Evolutionary conservation across 1,139 yeast genomes (phyloP), one percentile per base, ranked within the genome.

Genomic region (Saccharomyces hybrid): DNA sequence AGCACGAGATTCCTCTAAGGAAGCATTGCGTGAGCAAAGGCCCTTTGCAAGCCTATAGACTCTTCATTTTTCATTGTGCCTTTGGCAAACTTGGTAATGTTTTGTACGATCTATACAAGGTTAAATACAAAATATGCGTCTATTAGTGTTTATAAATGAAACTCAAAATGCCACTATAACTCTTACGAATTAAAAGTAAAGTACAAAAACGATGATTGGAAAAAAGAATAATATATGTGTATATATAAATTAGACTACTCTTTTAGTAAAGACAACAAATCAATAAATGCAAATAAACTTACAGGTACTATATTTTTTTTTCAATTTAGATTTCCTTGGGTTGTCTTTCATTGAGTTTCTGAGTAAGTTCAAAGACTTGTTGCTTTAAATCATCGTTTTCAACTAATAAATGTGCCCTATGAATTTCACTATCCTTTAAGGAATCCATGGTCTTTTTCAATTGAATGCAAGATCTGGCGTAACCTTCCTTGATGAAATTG

Each of bases 341-440:
- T 38, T 16, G 23, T 38, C 11, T 38, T 16, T 38, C 44, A 38
- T 38, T 38, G 25, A 38, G 44, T 16, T 16, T 38, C 4, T 20
- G 44, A 38, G 44, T 38, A 38, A 38, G 44, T 38, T 38, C 44
- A 9, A 55, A 47, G 50, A 57, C 51, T 46, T 61, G 56, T 47
- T 56, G 53, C 50, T 57, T 61, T 48, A 64, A 53, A 23, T 60
- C 59, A 55, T 68, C 66, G 55, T 68, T 68, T 50, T 68, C 71
- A 26, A 59, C 56, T 48, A 63, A 51, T 25, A 68, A 56, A 50
- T 66, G 69, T 13, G 71, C 67, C 59, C 74, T 68, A 53, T 64
- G 66, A 49, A 61, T 57, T 58, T 73, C 76, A 50, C 72, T 69
- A 49, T 66, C 70, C 52, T 67, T 71, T 51, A 73, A 57, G 51